A percentile compares a stretch with the other conserved stretches of the same genome.
phyloP scores from a whole-genome alignment of 306 rosid species.

The Gillenia trifoliata region DNA sequence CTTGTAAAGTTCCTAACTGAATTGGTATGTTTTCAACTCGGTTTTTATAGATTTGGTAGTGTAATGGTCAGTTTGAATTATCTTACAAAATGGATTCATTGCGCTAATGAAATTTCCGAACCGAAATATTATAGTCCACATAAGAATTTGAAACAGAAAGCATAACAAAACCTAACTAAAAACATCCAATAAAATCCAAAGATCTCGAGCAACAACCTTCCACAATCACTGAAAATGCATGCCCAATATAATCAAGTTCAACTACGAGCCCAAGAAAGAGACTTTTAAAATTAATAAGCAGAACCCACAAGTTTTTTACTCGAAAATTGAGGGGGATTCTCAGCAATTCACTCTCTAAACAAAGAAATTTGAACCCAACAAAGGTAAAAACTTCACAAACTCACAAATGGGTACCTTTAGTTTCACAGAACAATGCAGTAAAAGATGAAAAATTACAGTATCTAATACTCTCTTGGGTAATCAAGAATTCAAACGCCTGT shows the following conservation, averaged over 20 bases:
- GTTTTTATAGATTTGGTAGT: not conserved
- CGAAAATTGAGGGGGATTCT: conserved; percentile 10
- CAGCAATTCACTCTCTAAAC: not conserved
- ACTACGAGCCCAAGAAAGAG: not conserved
- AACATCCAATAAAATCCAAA: not conserved
- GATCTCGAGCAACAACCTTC: not conserved
- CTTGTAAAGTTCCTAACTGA: not conserved
- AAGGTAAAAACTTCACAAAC: conserved; percentile 6
- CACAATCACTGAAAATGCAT: not conserved
- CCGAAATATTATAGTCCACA: not conserved
- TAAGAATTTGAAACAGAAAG: not conserved
- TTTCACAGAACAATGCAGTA: conserved; percentile 1
- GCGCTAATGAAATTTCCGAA: not conserved
- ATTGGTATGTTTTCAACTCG: not conserved
- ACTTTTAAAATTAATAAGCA: not conserved
- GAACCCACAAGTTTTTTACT: not conserved
- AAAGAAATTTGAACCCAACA: conserved; percentile 24
- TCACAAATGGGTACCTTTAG: conserved; percentile 6
- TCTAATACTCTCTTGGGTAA: not conserved
- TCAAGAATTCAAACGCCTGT: not conserved
- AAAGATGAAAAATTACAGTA: not conserved
- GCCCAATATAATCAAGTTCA: not conserved
- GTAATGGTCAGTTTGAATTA: not conserved
- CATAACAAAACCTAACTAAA: not conserved
- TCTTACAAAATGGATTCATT: not conserved